Evolutionary conservation across 257 asterid genomes (phyloP), one percentile per base, ranked within the genome.

Genomic region (Linaria vulgaris): DNA sequence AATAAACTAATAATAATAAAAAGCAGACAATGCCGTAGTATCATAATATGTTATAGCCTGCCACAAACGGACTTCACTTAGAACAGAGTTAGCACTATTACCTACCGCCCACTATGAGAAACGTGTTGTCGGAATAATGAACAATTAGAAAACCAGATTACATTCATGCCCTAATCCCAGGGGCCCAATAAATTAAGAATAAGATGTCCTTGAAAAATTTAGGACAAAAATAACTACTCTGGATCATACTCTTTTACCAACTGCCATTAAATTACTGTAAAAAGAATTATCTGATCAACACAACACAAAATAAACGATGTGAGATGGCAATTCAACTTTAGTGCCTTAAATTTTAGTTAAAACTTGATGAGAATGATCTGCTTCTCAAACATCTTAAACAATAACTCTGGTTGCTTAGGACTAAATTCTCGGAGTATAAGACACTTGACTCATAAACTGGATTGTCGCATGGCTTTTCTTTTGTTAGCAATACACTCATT

Each of bases 1-100:
- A n/a, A n/a, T n/a, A n/a, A n/a, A n/a, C n/a, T n/a, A n/a, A n/a
- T n/a, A 50, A 47, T 58, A 30, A 4, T 31, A 38, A 46, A n/a
- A 38, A 66, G 38, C 14, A 19, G 46, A 15, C 37, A 69, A 56
- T 31, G 52, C 41, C 65, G 59, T 38, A 64, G 45, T n/a, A 49
- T 61, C 64, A 16, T 53, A 68, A 12, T 30, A 67, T 60, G 82
- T 15, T 25, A n/a, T n/a, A 41, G 48, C 14, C 12, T 34, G 53
- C 54, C 64, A 59, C 24, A 6, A 31, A 61, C 62, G 43, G 59
- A 47, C 51, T 25, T 21, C 53, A 12, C 1, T 6, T 60, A 59
- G 1, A 25, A 0, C 27, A 43, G 30, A 27, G 16, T 17, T 20
- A 30, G 41, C 58, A 45, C 27, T 48, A 58, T 21, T 10, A 21